These are phyloP conservation scores for Podospora australis DNA, from an alignment of 495 filamentous ascomycete species.

Conservation along the genomic window DNA sequence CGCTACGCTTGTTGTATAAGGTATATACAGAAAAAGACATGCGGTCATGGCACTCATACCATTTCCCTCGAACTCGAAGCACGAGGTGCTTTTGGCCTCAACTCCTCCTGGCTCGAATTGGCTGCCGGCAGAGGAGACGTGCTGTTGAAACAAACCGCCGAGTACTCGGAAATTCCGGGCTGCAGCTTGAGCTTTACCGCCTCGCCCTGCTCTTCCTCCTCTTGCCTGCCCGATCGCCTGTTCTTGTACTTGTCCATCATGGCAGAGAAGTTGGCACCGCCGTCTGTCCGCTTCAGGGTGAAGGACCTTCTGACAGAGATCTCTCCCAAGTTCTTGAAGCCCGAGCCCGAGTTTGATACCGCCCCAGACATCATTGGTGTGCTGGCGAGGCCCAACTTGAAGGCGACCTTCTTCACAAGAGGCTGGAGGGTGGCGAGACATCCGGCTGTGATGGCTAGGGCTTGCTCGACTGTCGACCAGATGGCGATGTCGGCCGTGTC, in stretches of 20 bases:
- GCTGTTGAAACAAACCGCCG: conserved; percentile 11
- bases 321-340: neutral
- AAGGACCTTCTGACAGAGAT: conserved; percentile 11
- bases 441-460: conserved; percentile 28
- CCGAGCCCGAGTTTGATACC: no score
- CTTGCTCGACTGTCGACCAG: conserved; percentile 31
- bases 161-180: conserved; percentile 4
- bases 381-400: conserved; percentile 9
- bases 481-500: conserved; percentile 25
- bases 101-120: conserved; percentile 7
- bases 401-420: conserved; percentile 12
- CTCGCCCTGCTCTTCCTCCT: conserved; percentile 1
- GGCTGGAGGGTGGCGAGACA: conserved; percentile 30
- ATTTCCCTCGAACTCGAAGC: no score
- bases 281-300: no score
- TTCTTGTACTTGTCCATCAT: no score
- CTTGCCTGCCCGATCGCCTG: no score
- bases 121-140: neutral
- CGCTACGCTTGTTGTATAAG: no score
- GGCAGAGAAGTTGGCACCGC: no score
- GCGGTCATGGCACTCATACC: no score
- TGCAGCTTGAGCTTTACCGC: conserved; percentile 4
- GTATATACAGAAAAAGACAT: no score
- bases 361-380: neutral
- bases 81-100: neutral